Evolutionary conservation across 2,329 filamentous ascomycete species (phyloP).

Genomic region (Fonsecaea pedrosoi): DNA sequence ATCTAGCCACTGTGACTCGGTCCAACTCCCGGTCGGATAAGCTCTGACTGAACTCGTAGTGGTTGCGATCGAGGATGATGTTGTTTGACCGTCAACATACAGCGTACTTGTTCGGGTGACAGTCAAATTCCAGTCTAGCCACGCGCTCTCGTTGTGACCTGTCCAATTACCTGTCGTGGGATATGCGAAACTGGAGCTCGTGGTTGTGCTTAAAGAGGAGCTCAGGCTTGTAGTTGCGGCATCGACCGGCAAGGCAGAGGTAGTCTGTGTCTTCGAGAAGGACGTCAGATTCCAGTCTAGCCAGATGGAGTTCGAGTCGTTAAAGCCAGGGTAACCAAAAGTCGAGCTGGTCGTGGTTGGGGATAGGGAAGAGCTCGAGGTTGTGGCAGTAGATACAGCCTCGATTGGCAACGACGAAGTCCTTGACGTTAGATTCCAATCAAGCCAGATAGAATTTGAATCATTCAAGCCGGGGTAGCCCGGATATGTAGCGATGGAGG

Average conservation of each 20-base stretch:
- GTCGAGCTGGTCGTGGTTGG: constrained; percentile 4
- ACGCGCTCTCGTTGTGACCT: constrained; percentile 11
- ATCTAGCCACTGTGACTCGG: constrained; percentile 4
- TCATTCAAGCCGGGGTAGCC: background rate
- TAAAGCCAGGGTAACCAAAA: background rate
- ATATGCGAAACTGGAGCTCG: constrained; percentile 9
- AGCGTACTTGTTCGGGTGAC: background rate
- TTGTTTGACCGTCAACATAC: background rate
- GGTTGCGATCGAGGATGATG: background rate
- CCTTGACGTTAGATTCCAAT: background rate
- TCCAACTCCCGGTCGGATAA: background rate
- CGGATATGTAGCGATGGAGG: background rate
- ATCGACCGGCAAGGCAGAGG: background rate
- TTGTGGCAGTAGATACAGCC: background rate
- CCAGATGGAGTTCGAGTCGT: constrained; percentile 8
- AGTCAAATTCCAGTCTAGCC: constrained; percentile 6
- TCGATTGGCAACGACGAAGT: background rate
- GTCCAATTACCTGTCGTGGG: constrained; percentile 11
- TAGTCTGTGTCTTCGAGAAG: background rate
- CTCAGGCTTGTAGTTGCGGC: background rate
- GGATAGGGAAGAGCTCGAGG: background rate
- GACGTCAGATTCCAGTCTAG: background rate
- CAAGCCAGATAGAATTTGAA: constrained; percentile 8
- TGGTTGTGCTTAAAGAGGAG: constrained; percentile 4
- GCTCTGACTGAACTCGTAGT: background rate